phyloP scores from a whole-genome alignment of 352 stramenopile species.

The Phytophthora idaei region DNA sequence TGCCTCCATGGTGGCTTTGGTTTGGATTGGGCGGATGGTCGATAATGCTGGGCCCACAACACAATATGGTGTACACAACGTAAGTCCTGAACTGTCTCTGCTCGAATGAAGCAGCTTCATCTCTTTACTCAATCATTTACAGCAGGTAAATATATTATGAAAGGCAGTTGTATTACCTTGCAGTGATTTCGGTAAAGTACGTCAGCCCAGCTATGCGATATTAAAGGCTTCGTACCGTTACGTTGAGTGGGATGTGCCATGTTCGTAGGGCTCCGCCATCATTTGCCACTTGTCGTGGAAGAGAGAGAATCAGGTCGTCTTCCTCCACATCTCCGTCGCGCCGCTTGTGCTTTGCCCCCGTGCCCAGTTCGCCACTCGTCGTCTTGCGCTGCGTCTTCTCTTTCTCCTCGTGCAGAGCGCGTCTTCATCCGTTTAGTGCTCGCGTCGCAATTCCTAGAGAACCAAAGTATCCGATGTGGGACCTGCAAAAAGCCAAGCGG shows the following conservation, averaged over 20 bases:
- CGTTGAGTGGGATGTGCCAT: conserved; percentile 7
- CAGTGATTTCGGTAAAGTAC: not conserved
- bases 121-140: conserved; percentile 1
- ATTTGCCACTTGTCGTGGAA: conserved; percentile 27
- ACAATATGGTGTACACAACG: conserved; percentile 1
- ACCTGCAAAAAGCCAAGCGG: conserved; percentile 56
- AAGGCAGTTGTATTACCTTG: not conserved
- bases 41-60: not conserved
- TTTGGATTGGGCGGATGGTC: not conserved
- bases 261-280: conserved; percentile 10
- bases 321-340: not conserved
- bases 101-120: conserved; percentile 1
- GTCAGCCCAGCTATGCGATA: not conserved
- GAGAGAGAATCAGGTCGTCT: conserved; percentile 19
- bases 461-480: conserved; percentile 43
- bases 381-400: conserved; percentile 10
- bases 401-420: conserved; percentile 1
- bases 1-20: conserved; percentile 43
- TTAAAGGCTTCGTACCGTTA: conserved; percentile 11
- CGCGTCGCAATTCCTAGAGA: not conserved
- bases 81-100: conserved; percentile 16
- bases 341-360: not conserved
- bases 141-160: not conserved
- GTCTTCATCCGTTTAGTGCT: conserved; percentile 1
- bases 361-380: not conserved